A percentile compares a stretch with the other conserved stretches of the same genome.
phyloP scores from a whole-genome alignment of 2,329 filamentous ascomycete genomes.

The Cercospora citrullina region DNA sequence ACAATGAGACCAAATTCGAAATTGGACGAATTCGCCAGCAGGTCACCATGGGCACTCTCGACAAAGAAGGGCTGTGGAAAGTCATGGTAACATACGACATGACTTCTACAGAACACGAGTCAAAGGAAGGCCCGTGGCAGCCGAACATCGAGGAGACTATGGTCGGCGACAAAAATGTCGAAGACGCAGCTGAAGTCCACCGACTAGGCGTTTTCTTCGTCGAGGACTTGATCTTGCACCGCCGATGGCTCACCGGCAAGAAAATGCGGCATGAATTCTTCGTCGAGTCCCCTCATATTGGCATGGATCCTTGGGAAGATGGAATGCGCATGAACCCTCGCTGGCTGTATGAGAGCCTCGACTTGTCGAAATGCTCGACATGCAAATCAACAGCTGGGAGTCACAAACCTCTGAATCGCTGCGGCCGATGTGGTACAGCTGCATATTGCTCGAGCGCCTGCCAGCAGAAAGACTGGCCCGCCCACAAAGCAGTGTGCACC shows the following conservation, averaged over 20 bases:
- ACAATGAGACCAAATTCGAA: constrained; percentile 22
- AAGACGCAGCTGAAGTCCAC: constrained; percentile 20
- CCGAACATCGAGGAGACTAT: constrained; percentile 26
- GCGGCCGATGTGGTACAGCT: constrained; percentile 29
- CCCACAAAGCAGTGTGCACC: constrained; percentile 27
- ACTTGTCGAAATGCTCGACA: constrained; percentile 21
- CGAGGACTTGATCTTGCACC: constrained; percentile 16
- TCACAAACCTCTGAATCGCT: constrained; percentile 16
- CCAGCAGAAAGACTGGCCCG: constrained; percentile 28
- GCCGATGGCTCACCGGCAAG: constrained; percentile 25
- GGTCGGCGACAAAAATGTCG: constrained; percentile 31
- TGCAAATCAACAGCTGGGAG: constrained; percentile 8
- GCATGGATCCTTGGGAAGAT: constrained; percentile 26
- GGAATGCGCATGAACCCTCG: constrained; percentile 28
- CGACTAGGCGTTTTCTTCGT: constrained; percentile 13
- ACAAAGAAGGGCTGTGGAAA: constrained; percentile 23
- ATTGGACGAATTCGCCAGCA: constrained; percentile 27
- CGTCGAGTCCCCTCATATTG: constrained; percentile 23
- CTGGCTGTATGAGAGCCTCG: constrained; percentile 25
- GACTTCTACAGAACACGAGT: background rate
- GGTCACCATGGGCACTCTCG: constrained; percentile 24
- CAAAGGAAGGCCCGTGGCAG: constrained; percentile 17
- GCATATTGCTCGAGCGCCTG: constrained; percentile 27
- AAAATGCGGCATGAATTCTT: constrained; percentile 24
- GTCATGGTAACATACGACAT: constrained; percentile 26